Percentiles rank a stretch among this genome's conserved stretches.
phyloP scores from a whole-genome alignment of 306 rosid species.

The Spatholobus suberectus region DNA sequence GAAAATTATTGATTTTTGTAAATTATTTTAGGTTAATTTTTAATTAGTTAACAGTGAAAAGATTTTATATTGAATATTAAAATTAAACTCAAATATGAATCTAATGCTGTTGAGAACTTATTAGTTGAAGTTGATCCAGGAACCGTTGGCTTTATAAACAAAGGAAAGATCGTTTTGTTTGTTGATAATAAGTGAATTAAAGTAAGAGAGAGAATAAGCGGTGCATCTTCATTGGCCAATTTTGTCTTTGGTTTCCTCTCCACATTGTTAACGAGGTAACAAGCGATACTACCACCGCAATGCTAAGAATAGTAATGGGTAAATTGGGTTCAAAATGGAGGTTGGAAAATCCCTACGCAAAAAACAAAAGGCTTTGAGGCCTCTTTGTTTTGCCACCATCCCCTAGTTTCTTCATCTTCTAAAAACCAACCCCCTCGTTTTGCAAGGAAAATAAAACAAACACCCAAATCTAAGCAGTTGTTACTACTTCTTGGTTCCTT shows the following conservation, averaged over 20 bases:
- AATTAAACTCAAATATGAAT: not conserved
- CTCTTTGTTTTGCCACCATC: conserved; percentile 38
- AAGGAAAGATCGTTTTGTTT: not conserved
- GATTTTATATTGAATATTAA: not conserved
- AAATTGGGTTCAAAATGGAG: conserved; percentile 37
- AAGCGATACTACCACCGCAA: conserved; percentile 31
- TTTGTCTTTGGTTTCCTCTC: not conserved
- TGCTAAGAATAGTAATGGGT: conserved; percentile 44
- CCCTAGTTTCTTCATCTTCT: not conserved
- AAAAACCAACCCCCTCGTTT: not conserved
- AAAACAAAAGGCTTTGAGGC: conserved; percentile 23
- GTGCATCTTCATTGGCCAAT: conserved; percentile 29
- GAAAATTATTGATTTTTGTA: too few relatives aligned
- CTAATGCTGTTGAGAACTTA: not conserved
- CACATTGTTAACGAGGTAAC: not conserved
- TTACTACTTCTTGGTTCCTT: conserved; percentile 9
- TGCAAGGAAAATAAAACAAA: not conserved
- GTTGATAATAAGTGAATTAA: not conserved
- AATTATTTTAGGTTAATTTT: too few relatives aligned
- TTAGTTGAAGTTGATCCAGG: not conserved
- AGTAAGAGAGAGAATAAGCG: not conserved
- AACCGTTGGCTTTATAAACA: not conserved
- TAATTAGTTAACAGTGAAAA: too few relatives aligned
- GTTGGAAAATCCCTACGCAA: conserved; percentile 23
- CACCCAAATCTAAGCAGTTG: not conserved